Percentiles rank a stretch among this genome's conserved stretches.
phyloP scores from a whole-genome alignment of 139 green algal genomes.

The Chlorella ohadii region DNA sequence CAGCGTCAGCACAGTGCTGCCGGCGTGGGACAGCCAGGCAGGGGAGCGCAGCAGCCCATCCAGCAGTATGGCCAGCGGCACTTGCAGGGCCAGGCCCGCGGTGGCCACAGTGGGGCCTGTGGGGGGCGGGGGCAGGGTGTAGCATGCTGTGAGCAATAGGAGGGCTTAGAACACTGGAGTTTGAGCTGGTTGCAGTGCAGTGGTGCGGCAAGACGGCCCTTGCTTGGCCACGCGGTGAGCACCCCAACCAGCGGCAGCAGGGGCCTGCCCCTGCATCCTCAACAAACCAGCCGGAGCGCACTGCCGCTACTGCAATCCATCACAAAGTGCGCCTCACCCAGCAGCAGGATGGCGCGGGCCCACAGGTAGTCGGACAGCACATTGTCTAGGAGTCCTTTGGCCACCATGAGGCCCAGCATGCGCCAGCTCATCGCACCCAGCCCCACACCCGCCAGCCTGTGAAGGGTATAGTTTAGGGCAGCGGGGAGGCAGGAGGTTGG shows the following conservation, averaged over 20 bases:
- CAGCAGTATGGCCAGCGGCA: constrained; percentile 60
- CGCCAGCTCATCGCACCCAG: constrained; percentile 46
- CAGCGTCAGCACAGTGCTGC: constrained; percentile 57
- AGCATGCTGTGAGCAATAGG: not conserved
- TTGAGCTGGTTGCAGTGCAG: too few relatives aligned
- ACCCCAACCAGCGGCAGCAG: too few relatives aligned
- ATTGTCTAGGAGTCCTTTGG: constrained; percentile 92
- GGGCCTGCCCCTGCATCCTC: too few relatives aligned
- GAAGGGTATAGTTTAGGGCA: too few relatives aligned
- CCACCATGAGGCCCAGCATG: constrained; percentile 36
- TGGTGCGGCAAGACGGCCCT: too few relatives aligned
- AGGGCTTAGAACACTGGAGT: too few relatives aligned
- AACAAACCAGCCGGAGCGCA: too few relatives aligned
- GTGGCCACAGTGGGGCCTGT: constrained; percentile 89
- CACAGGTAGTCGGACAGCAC: constrained; percentile 96
- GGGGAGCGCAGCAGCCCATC: constrained; percentile 50
- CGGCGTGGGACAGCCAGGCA: constrained; percentile 55
- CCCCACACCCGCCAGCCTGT: constrained; percentile 21
- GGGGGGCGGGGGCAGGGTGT: not conserved
- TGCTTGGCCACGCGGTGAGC: too few relatives aligned
- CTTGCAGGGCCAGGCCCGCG: constrained; percentile 86
- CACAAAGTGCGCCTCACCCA: constrained; percentile 52
- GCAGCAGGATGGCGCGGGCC: constrained; percentile 92
- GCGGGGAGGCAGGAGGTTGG: too few relatives aligned
- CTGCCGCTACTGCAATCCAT: too few relatives aligned